A percentile compares a stretch with the other conserved stretches of the same genome.
Conservation (phyloP, 257 asterid genomes). For the Verbascum thapsus region DNA sequence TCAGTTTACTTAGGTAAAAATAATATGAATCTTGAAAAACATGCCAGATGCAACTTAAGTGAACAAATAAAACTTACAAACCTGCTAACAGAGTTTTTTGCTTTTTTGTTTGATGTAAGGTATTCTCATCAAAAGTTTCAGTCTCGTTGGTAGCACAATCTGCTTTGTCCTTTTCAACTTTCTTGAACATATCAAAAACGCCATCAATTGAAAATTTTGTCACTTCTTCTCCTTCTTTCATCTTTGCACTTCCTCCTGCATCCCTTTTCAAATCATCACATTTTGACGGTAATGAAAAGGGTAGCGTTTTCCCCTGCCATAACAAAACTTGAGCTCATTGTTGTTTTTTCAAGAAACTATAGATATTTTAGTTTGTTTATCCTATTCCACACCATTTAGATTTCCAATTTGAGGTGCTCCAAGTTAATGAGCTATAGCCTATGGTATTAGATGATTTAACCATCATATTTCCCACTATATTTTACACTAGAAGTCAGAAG, state of each 20-base stretch:
- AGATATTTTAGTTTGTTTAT: background rate
- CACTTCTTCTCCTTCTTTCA: conserved; percentile 36
- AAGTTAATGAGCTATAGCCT: background rate
- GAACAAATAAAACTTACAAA: conserved; percentile 15
- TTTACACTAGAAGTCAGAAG: background rate
- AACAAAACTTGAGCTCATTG: background rate
- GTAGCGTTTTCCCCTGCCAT: conserved; percentile 53
- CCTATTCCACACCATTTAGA: background rate
- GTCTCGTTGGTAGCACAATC: conserved; percentile 27
- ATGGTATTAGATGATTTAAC: background rate
- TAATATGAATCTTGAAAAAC: background rate
- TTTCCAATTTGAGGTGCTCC: background rate
- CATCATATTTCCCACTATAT: background rate
- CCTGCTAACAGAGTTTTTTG: conserved; percentile 52
- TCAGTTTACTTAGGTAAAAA: background rate
- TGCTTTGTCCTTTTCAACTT: conserved; percentile 30
- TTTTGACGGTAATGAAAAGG: conserved; percentile 38
- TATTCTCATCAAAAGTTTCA: conserved; percentile 23
- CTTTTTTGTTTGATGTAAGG: conserved; percentile 32
- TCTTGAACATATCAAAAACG: conserved; percentile 60
- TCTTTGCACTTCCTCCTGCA: conserved; percentile 29
- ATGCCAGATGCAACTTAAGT: conserved; percentile 8
- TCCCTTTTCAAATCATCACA: conserved; percentile 25
- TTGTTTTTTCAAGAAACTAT: conserved; percentile 1
- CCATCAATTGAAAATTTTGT: conserved; percentile 41